Evolutionary conservation across 495 filamentous ascomycete species (phyloP).

Genomic region (Lichina pygmaea): DNA sequence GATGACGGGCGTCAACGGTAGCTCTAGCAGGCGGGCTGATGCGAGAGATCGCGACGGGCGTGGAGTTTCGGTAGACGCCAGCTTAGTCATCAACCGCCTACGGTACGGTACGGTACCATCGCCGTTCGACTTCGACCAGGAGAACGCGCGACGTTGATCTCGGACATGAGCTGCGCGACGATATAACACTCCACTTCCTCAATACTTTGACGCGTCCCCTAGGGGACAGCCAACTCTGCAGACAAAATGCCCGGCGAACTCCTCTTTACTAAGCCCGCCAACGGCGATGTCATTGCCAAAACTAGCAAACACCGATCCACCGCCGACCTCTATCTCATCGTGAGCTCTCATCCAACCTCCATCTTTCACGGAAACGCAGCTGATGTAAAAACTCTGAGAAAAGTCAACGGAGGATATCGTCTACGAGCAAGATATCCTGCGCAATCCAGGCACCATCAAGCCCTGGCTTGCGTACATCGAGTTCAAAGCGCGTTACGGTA

Average conservation of each 20-base stretch:
- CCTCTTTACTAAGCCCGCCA: constrained; percentile 10
- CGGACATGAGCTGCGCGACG: too few species aligned
- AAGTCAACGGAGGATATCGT: constrained; percentile 66
- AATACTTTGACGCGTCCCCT: neutral
- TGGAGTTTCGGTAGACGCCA: too few species aligned
- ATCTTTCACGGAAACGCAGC: too few species aligned
- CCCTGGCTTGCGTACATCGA: constrained; percentile 92
- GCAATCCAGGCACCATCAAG: constrained; percentile 64
- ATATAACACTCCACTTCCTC: too few species aligned
- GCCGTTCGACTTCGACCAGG: too few species aligned
- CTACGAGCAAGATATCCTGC: constrained; percentile 87
- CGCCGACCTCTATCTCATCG: constrained; percentile 53
- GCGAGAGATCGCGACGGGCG: too few species aligned
- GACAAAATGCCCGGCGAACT: constrained; percentile 31
- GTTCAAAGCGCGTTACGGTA: constrained; percentile 71
- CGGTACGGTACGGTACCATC: too few species aligned
- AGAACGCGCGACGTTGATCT: too few species aligned
- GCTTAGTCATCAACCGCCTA: too few species aligned
- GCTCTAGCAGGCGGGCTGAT: too few species aligned
- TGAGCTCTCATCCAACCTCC: constrained; percentile 16
- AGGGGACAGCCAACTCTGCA: constrained; percentile 8
- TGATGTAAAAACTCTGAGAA: constrained; percentile 1
- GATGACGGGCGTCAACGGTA: too few species aligned
- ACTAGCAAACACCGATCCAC: constrained; percentile 11
- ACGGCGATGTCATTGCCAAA: neutral